Evolutionary conservation across 441 rosid genomes (phyloP), one percentile per base, ranked within the genome.

Genomic region (Pelargonium exstipulatum): DNA sequence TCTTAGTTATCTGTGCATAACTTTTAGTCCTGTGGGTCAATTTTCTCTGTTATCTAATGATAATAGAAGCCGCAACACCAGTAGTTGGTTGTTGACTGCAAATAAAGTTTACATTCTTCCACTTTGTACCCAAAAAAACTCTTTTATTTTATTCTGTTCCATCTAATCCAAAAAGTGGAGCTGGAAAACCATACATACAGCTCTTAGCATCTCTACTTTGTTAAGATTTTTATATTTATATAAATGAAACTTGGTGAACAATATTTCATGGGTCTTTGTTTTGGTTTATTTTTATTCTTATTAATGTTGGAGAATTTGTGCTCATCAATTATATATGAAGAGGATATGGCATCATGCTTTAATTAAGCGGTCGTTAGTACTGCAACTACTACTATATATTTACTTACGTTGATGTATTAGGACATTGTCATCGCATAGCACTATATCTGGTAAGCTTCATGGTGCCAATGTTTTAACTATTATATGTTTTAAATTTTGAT

Each of bases 261-360:
- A 53, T 53, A 53, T 53, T 53, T 53, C 6, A n/a, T 14, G 60
- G 60, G 17, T 16, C 18, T 53, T 53, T 14, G 17, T 16, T 45
- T 53, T 14, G 6, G 3, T 51, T 53, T 53, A 53, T 53, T 53
- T 53, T 53, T 53, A 14, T 53, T 53, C 60, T 53, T 53, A 53
- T 14, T 53, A 53, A 53, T 53, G 60, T 53, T 53, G 60, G 60
- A 53, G 60, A 53, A 53, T 53, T 16, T 53, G 60, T 53, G 9
- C 60, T 16, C 18, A 18, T 53, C 18, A 5, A 53, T 53, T 53
- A 16, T 53, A 51, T n/a, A 53, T 16, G 60, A 53, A 53, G 60
- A 4, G 16, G 22, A 53, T 53, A 53, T 51, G 60, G 60, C 60
- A 53, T 53, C 60, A 1, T 18, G 8, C 60, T 53, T 53, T 16